Evolutionary conservation across 176 grass and related monocot species (phyloP), one percentile per base, ranked within the genome.

Genomic region (Rhynchospora breviuscula): DNA sequence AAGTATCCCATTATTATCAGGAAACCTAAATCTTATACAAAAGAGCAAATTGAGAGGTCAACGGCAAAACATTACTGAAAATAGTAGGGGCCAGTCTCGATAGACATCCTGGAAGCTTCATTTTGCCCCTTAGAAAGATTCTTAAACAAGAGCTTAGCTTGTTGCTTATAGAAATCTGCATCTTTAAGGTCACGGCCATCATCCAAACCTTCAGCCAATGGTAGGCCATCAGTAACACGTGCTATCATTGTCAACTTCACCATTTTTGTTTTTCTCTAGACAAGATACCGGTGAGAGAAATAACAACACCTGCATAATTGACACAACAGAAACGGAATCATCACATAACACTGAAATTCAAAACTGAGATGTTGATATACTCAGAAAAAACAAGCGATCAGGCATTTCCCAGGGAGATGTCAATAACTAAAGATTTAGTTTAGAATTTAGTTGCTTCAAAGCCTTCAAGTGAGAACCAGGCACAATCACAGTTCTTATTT

Each of bases 181-280:
- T 99, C 93, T 85, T 93, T 93, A 67, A 91, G 89, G 73, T 93
- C 93, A 14, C 89, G 85, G 62, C 96, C 91, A 78, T 99, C 93
- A 79, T 99, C 93, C 72, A 99, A 86, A 57, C 96, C 96, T 88
- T 99, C 91, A 78, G 89, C 91, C 63, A 95, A 88, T 15, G 96
- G 96, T 82, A 99, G 93, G 79, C 93, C 96, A 74, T 99, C 96
- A 48, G 93, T 99, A 51, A 95, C 93, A 23, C 93, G 93, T 5
- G 96, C 93, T 91, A 99, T 95, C 96, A 95, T 93, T 47, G 96
- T 99, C 84, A 99, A 78, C 88, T 99, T 99, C 83, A 99, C 96
- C 93, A 95, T 99, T 84, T 82, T 86, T 4, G 6, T 35, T 79
- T 59, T 18, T 67, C 44, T 66, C 19, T 82, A 67, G 63, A 67